Percentiles rank a stretch among this genome's conserved stretches.
Evolutionary conservation across 805 yeast genomes (phyloP).

Genomic region (Metschnikowia lunata): DNA sequence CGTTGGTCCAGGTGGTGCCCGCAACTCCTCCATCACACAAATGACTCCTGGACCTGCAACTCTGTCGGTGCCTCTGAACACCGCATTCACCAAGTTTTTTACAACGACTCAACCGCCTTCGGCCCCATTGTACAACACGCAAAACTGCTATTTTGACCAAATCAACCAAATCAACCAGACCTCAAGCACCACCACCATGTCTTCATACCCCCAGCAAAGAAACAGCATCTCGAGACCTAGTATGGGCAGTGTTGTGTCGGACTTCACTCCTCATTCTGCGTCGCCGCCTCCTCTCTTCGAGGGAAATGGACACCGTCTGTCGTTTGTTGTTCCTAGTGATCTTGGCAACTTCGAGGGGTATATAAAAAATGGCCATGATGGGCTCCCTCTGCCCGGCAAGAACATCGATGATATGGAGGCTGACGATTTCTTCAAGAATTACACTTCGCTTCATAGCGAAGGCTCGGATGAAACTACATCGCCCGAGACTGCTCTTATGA

Average conservation of each 20-base stretch:
- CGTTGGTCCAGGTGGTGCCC: constrained; percentile 10
- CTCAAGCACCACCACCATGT: neutral
- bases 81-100: neutral
- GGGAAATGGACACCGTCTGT: constrained; percentile 3
- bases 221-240: constrained; percentile 8
- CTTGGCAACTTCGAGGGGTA: constrained; percentile 2
- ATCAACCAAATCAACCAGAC: neutral
- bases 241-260: constrained; percentile 8
- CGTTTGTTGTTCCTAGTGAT: constrained; percentile 14
- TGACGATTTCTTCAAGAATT: constrained; percentile 22
- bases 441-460: constrained; percentile 20
- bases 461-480: constrained; percentile 12
- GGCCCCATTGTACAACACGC: neutral
- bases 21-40: constrained; percentile 7
- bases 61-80: constrained; percentile 7
- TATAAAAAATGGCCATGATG: constrained; percentile 1
- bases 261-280: constrained; percentile 9
- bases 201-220: constrained; percentile 3
- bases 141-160: constrained; percentile 8
- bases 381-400: constrained; percentile 11
- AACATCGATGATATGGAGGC: constrained; percentile 16
- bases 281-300: constrained; percentile 15
- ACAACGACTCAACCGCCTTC: neutral
- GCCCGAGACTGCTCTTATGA: constrained; percentile 10
- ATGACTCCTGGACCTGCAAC: neutral